Percentiles rank a stretch among this genome's conserved stretches.
Conservation (phyloP, 495 filamentous ascomycete species). For the Rhypophila decipiens region DNA sequence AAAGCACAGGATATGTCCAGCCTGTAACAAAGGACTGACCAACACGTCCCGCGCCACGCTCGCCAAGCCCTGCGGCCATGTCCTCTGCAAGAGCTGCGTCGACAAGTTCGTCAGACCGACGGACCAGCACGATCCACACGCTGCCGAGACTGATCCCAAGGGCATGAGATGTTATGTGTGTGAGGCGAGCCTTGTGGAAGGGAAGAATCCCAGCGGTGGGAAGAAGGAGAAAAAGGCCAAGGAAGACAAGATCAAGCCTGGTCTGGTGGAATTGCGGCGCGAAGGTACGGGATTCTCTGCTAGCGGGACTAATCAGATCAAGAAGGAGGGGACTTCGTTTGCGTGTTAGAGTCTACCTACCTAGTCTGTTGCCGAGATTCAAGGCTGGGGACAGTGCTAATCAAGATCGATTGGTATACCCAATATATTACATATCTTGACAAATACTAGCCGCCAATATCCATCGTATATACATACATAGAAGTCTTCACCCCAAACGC, state of each 20-base stretch:
- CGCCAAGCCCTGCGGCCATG: conserved; percentile 89
- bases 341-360: conserved; percentile 67
- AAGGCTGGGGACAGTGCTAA: too few relatives aligned
- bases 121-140: conserved; percentile 60
- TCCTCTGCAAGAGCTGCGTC: conserved; percentile 83
- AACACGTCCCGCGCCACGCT: conserved; percentile 82
- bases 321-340: conserved; percentile 75
- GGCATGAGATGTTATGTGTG: conserved; percentile 80
- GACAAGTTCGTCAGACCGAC: conserved; percentile 74
- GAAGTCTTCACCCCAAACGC: too few relatives aligned
- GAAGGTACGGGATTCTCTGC: conserved; percentile 94
- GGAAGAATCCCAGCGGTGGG: conserved; percentile 20
- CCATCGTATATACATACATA: too few relatives aligned
- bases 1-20: conserved; percentile 66
- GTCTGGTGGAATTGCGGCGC: conserved; percentile 74
- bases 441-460: too few relatives aligned
- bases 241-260: conserved; percentile 59
- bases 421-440: too few relatives aligned
- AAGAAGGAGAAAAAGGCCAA: conserved; percentile 45
- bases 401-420: too few relatives aligned
- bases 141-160: conserved; percentile 44
- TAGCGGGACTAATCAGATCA: conserved; percentile 73
- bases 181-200: conserved; percentile 64
- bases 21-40: conserved; percentile 76
- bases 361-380: too few relatives aligned